These are phyloP conservation scores for Podila clonocystis DNA, from an alignment of 192 early-diverging fungal species.

Conservation along the genomic window DNA sequence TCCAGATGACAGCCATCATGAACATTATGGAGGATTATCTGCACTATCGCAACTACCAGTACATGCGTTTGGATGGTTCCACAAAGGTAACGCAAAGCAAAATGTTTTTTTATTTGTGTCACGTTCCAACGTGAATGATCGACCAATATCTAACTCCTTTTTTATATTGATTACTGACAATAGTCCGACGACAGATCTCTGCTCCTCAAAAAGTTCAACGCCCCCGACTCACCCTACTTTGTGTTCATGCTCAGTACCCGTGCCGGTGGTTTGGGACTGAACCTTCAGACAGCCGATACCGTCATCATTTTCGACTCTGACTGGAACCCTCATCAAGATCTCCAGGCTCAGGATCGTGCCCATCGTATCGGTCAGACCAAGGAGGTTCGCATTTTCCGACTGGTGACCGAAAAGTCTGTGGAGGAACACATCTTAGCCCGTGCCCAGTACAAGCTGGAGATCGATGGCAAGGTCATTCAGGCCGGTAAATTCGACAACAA, in stretches of 20 bases:
- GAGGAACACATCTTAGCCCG: conserved; percentile 94
- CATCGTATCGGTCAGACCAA: conserved; percentile 99
- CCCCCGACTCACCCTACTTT: conserved; percentile 79
- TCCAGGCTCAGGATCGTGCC: conserved; percentile 99
- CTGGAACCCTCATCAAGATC: conserved; percentile 99
- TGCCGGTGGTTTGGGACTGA: conserved; percentile 96
- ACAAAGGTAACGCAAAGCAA: conserved; percentile 66
- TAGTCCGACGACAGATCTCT: conserved; percentile 84
- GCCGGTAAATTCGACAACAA: conserved; percentile 99
- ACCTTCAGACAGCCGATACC: conserved; percentile 97
- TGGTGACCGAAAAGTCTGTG: conserved; percentile 91
- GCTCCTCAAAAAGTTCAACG: conserved; percentile 87
- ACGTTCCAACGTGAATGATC: neutral
- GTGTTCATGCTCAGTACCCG: conserved; percentile 95
- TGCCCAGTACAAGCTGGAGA: conserved; percentile 95
- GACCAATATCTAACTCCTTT: neutral
- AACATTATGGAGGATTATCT: conserved; percentile 97
- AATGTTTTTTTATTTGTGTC: neutral
- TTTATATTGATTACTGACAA: neutral
- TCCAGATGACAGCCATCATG: conserved; percentile 94
- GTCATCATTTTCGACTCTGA: conserved; percentile 99
- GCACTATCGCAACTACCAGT: conserved; percentile 72
- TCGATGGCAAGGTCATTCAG: conserved; percentile 99
- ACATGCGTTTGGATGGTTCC: conserved; percentile 91
- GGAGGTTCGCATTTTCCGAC: conserved; percentile 93